Base-by-base conservation (phyloP, 495 filamentous ascomycete species). In the Aspergillus wentii region DNA sequence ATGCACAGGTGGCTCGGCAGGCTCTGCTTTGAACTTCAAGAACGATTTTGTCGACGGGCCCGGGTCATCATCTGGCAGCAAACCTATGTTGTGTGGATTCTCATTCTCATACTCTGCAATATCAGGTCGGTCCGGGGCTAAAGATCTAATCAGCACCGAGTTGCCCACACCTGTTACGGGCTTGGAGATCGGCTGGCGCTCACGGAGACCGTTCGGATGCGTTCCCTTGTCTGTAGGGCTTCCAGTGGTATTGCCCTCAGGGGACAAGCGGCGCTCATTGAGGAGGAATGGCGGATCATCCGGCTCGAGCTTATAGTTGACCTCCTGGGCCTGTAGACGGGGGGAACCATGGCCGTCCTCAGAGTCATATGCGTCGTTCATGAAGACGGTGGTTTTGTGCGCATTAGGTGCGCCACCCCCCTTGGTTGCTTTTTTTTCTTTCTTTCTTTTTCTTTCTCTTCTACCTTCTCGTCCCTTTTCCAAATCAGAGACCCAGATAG, bases 61-160 rank as follows among this genome's bases (percentile, higher is more conserved):
- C n/a, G n/a, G n/a, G n/a, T n/a, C n/a, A n/a, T n/a, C n/a, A n/a
- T n/a, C n/a, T n/a, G n/a, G n/a, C n/a, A n/a, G n/a, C n/a, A n/a
- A n/a, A n/a, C n/a, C n/a, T n/a, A n/a, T n/a, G n/a, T n/a, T n/a
- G n/a, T n/a, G n/a, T n/a, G 56, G 46, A 28, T 26, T n/a, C 3
- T 44, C 29, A 20, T 40, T 30, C 32, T 55, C 60, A 44, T 49
- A 34, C 19, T 49, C 38, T 8, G 69, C 68, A 42, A 72, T 49
- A 38, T 74, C 69, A 26, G 68, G 71, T 43, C 56, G 55, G 43
- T 65, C 61, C 39, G 63, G 63, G 26, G 51, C 69, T 60, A 74
- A 44, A 62, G 54, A 51, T n/a, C 52, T 47, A 41, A 75, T 67
- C 46, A 74, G 65, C 50, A 72, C 68, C 40, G 60, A 56, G 52